Evolutionary conservation across 306 rosid species (phyloP), one percentile per base, ranked within the genome.

Genomic region (Boehmeria nivea): DNA sequence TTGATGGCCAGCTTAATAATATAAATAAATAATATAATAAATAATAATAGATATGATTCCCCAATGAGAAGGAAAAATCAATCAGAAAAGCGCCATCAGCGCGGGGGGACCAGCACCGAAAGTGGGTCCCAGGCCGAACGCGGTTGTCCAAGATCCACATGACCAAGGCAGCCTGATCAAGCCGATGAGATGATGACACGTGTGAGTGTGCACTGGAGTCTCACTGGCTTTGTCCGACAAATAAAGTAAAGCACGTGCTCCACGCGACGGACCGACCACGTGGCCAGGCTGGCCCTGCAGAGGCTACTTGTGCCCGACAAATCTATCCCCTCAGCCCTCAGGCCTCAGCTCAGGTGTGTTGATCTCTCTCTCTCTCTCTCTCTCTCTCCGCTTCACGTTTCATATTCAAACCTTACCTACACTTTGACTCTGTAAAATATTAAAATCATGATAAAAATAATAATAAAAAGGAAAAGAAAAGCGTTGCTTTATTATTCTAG

Each of bases 161-260:
- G n/a, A n/a, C 58, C 21, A 1, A 18, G 4, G 25, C 28, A 20
- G 1, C 8, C 31, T 55, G 18, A 20, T 20, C 22, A 4, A 8
- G 6, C 33, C 44, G 40, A 2, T 55, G 9, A 7, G 19, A 6
- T 13, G 2, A 9, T 6, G 46, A 55, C 60, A 55, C 46, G 60
- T 55, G 47, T 13, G 12, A 12, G 15, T 8, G 40, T 36, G 46
- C 12, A 17, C 60, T 55, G 47, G 45, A 36, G 27, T 36, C 44
- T 25, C 47, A 19, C 60, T 55, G 18, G 33, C 28, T 19, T 38
- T n/a, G 44, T 6, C 47, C 60, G 46, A 36, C 60, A 55, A n/a
- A 6, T 36, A 55, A 55, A 55, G 47, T 55, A 22, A 51, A 12
- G 60, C 60, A 55, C 60, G 60, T 55, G 47, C 46, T 55, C 12